These are phyloP conservation scores for Suillus occidentalis DNA, from an alignment of 768 basidiomycete genomes.

Conservation along the genomic window DNA sequence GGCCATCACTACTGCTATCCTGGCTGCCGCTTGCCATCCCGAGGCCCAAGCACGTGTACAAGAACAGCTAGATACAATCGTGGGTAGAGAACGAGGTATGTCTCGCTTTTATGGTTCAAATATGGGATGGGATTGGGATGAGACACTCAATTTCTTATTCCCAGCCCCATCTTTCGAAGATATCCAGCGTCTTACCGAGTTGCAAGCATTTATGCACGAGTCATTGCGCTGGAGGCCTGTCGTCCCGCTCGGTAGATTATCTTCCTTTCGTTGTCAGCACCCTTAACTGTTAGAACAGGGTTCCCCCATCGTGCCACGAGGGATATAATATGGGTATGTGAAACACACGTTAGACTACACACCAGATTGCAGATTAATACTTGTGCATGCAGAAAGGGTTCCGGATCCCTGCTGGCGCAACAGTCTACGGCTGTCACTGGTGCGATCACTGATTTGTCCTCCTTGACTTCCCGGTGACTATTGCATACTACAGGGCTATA, in stretches of 20 bases:
- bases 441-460: not conserved
- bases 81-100: constrained; percentile 39
- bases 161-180: constrained; percentile 35
- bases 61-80: constrained; percentile 51
- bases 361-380: not conserved
- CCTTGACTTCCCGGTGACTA: not conserved
- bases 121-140: not conserved
- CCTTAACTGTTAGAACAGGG: constrained; percentile 16
- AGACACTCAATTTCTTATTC: not conserved
- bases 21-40: constrained; percentile 57
- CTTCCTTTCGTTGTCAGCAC: not conserved
- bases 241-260: constrained; percentile 17
- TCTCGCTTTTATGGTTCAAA: not conserved
- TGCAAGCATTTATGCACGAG: constrained; percentile 33
- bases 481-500: constrained; percentile 39
- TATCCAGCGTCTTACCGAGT: constrained; percentile 24
- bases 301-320: constrained; percentile 60
- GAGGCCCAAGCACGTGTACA: constrained; percentile 49
- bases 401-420: constrained; percentile 24
- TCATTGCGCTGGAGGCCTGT: constrained; percentile 32
- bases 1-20: constrained; percentile 48
- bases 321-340: constrained; percentile 54
- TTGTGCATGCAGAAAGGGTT: constrained; percentile 20
- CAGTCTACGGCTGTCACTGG: constrained; percentile 24
- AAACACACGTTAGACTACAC: not conserved